Conservation (phyloP, 441 rosid genomes). For the Lepidium campestre region DNA sequence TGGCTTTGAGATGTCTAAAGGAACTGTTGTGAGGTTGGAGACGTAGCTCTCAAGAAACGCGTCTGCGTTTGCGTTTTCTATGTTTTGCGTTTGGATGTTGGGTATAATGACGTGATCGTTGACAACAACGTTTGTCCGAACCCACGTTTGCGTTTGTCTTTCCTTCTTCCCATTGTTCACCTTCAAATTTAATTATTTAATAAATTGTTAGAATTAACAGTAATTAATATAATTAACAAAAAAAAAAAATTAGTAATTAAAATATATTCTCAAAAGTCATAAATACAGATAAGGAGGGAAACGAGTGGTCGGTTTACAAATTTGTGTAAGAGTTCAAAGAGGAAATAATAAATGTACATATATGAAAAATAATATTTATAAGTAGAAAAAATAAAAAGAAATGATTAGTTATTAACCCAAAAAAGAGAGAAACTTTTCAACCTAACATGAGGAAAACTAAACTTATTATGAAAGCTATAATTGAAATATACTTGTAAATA, state of each 20-base stretch:
- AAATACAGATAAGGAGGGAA: not conserved
- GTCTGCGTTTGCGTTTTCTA: conserved; percentile 15
- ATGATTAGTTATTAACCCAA: not conserved
- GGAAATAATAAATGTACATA: too few relatives aligned
- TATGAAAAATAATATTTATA: not conserved
- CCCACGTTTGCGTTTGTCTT: conserved; percentile 37
- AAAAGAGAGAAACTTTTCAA: not conserved
- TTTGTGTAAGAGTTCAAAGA: not conserved
- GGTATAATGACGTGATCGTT: conserved; percentile 25
- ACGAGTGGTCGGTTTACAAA: not conserved
- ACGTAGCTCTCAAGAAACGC: conserved; percentile 36
- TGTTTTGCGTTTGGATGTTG: conserved; percentile 6
- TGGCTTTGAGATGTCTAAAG: conserved; percentile 40
- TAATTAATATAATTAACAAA: too few relatives aligned
- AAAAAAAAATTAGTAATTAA: too few relatives aligned
- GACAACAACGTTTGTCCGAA: conserved; percentile 32
- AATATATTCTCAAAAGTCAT: not conserved
- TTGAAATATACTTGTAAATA: too few relatives aligned
- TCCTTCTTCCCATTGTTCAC: conserved; percentile 8
- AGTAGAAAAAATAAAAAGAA: not conserved
- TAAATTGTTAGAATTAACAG: not conserved
- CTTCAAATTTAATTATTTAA: not conserved
- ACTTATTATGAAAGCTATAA: not conserved
- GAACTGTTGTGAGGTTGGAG: conserved; percentile 26
- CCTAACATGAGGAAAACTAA: not conserved